These are phyloP conservation scores for Dothideomycetidae sp. DNA, from an alignment of 2,329 filamentous ascomycete genomes.

Conservation along the genomic window DNA sequence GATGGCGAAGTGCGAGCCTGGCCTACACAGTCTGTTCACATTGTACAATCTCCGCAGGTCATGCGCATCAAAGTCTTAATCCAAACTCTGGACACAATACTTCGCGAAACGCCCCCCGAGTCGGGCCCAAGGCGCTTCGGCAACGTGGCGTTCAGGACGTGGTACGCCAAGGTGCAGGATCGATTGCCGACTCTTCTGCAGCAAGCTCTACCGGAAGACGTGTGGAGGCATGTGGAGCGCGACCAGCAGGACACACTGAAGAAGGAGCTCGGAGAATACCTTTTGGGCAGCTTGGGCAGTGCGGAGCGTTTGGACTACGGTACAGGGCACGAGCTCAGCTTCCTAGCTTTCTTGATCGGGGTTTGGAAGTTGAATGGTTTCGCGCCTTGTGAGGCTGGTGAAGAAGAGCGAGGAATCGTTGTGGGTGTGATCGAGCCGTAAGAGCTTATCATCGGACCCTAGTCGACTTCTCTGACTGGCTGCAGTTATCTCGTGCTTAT, in stretches of 20 bases:
- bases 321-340: conserved; percentile 90
- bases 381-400: conserved; percentile 39
- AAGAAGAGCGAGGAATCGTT: conserved; percentile 63
- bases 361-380: conserved; percentile 87
- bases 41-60: conserved; percentile 43
- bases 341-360: conserved; percentile 76
- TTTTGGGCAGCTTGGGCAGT: conserved; percentile 78
- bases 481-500: conserved; percentile 64
- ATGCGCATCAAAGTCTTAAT: conserved; percentile 53
- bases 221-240: conserved; percentile 25
- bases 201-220: conserved; percentile 38
- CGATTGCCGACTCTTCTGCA: conserved; percentile 42
- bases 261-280: conserved; percentile 64
- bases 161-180: conserved; percentile 57
- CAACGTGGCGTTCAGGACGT: conserved; percentile 77
- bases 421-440: conserved; percentile 71
- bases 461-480: conserved; percentile 2
- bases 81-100: conserved; percentile 46
- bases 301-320: conserved; percentile 84
- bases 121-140: conserved; percentile 79
- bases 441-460: conserved; percentile 24
- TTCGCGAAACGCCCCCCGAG: conserved; percentile 70
- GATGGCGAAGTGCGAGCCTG: conserved; percentile 38
- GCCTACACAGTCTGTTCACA: conserved; percentile 29
- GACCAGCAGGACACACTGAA: conserved; percentile 21